phyloP scores from a whole-genome alignment of 371 early-diverging fungal species.

The Basidiobolus heterosporus region DNA sequence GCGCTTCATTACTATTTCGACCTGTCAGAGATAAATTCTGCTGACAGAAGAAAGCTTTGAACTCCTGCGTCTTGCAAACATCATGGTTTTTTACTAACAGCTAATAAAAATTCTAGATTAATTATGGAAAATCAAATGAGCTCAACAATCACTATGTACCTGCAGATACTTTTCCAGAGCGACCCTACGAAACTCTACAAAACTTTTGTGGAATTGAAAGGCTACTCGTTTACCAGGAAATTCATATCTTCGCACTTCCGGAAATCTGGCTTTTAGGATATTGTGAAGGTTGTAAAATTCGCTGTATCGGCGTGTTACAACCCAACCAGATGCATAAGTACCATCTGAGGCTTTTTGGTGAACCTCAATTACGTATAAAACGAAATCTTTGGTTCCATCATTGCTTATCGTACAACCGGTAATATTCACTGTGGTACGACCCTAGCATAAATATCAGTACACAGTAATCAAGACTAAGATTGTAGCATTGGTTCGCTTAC shows the following conservation, averaged over 20 bases:
- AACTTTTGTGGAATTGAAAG: constrained; percentile 32
- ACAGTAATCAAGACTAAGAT: not conserved
- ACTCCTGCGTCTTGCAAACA: constrained; percentile 32
- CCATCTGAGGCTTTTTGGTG: constrained; percentile 37
- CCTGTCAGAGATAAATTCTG: constrained; percentile 31
- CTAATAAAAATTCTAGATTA: not conserved
- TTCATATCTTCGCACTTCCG: constrained; percentile 39
- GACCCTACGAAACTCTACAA: constrained; percentile 48
- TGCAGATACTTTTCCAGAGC: constrained; percentile 56
- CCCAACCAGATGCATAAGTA: constrained; percentile 49
- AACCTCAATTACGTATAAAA: constrained; percentile 61
- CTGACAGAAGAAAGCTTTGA: constrained; percentile 45
- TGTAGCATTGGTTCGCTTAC: constrained; percentile 21
- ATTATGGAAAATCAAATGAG: no score
- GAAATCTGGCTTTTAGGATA: constrained; percentile 31
- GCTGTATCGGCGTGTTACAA: constrained; percentile 57
- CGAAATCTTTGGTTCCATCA: constrained; percentile 41
- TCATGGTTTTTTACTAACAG: constrained; percentile 28
- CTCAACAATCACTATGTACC: no score
- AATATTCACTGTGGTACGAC: constrained; percentile 36
- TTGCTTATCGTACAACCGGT: constrained; percentile 34
- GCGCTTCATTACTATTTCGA: no score
- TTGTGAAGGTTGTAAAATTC: constrained; percentile 70
- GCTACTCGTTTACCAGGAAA: constrained; percentile 58
- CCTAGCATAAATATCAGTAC: no score